Base-by-base conservation (phyloP, 2,329 filamentous ascomycete species). In the Phyllachora maydis region DNA sequence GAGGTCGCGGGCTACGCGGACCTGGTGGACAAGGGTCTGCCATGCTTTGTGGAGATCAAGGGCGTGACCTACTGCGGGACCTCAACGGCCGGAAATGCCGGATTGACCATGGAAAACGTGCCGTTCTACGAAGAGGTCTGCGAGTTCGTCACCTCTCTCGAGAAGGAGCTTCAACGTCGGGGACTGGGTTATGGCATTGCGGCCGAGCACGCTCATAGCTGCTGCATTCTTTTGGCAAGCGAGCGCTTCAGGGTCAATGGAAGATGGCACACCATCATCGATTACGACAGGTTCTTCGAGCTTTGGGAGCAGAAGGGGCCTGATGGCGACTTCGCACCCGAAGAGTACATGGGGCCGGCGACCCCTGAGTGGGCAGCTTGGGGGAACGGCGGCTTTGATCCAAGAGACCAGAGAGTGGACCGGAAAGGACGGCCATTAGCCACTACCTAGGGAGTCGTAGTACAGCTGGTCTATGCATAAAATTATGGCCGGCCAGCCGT, bases 21-120 rank as follows among this genome's bases (percentile, higher is more conserved):
- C 38, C 67, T 95, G 2, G 76, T 95, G 11, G 77, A 83, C 41
- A 69, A 71, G 33, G 83, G 76, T 1, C 57, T 92, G 12, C 85
- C 85, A 0, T 85, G 79, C 45, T 92, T 95, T 41, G 69, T 95
- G 23, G 85, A 95, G 53, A 65, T 95, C 46, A 95, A 95, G 54
- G 85, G 85, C 26, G 85, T 95, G 18, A 95, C 85, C 1, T 95
- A 88, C 52, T 95, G 88, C 47, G 88, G 88, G 19, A 95, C 85
- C 0, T 73, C 73, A 6, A 81, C 81, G 1, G 77, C 77, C 6
- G 72, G 76, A 4, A 74, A 72, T 25, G 83, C 81, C 1, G 85
- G 85, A 0, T 56, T 95, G 22, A 88, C 71, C n/a, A 95, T 95
- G 85, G 68, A 79, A 38, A 95, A 95, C 41, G 88, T 95, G 7